Evolutionary conservation across 805 yeast genomes (phyloP), one percentile per base, ranked within the genome.

Genomic region (Metschnikowia colocasiae): DNA sequence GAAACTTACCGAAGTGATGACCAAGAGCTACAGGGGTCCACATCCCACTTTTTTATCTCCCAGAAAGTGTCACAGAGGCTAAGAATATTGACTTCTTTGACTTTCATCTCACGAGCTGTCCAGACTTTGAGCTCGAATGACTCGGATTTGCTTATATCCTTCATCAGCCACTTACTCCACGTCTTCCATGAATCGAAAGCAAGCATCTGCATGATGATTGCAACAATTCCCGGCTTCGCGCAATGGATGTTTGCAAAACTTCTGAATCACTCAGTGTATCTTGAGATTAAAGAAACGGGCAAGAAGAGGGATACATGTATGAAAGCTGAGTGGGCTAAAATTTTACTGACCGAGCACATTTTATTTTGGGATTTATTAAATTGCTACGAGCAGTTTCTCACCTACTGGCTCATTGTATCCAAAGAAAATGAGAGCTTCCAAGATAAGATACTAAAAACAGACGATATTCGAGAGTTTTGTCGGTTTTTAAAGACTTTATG

Each of bases 381-480:
- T 37, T 59, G 83, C 0, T 77, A 82, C 49, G 71, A 83, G 48
- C 88, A 85, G 52, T 58, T 85, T 8, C 75, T 81, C 50, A 80
- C 89, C 1, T 84, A 82, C 56, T 78, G 86, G 78, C 63, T 86
- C 35, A 74, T 80, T 22, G 80, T 86, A 7, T 76, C 87, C 2
- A 83, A 80, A 53, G 95, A 87, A 58, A 64, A 69, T 9, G 91
- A 83, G 53, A 64, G 83, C 40, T 75, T 78, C 46, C 62, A 60
- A 9, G 66, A 62, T 6, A 74, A 73, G 18, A 69, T 78, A 29
- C 61, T 82, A 13, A 55, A 64, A 5, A 52, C 59, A 43, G 68
- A 57, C 2, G 73, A 74, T 37, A 75, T 77, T 15, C 48, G 52
- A 2, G 56, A 64, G 0, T 70, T 83, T 43, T 63, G 81, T 2